Percentiles rank a stretch among this genome's conserved stretches.
Evolutionary conservation across 495 filamentous ascomycete species (phyloP).

Genomic region (Jackrogersella multiformis): DNA sequence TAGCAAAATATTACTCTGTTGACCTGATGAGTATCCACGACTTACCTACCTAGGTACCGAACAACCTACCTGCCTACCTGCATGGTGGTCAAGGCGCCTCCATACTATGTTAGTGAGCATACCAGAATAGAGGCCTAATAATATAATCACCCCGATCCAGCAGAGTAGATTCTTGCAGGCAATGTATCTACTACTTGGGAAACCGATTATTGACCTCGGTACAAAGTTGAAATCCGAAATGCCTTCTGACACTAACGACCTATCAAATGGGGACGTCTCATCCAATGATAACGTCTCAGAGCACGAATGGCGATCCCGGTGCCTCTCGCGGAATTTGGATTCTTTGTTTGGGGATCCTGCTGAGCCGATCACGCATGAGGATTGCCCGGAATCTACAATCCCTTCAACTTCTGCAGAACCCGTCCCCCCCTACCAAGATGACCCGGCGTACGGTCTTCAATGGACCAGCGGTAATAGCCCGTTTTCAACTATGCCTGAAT

Average conservation of each 20-base stretch:
- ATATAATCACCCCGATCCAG: too few species aligned
- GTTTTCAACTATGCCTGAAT: conserved; percentile 19
- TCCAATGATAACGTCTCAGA: neutral
- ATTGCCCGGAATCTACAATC: neutral
- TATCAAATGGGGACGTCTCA: neutral
- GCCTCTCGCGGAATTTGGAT: conserved; percentile 2
- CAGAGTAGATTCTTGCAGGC: neutral
- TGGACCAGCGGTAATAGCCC: conserved; percentile 14
- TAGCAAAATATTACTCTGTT: too few species aligned
- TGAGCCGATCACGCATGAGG: neutral
- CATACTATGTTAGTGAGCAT: too few species aligned
- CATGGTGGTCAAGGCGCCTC: too few species aligned
- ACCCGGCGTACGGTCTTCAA: conserved; percentile 24
- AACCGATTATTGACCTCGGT: neutral
- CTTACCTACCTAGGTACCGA: too few species aligned
- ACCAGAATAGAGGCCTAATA: too few species aligned
- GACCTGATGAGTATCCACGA: too few species aligned
- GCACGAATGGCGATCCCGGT: neutral
- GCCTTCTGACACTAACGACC: neutral
- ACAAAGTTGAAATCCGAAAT: neutral
- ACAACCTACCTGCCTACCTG: too few species aligned
- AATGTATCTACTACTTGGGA: neutral
- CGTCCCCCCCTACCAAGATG: neutral
- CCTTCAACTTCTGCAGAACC: neutral
- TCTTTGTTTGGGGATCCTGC: conserved; percentile 27